Evolutionary conservation across 2,329 filamentous ascomycete genomes (phyloP).

Genomic region (Cordyceps pruinosa): DNA sequence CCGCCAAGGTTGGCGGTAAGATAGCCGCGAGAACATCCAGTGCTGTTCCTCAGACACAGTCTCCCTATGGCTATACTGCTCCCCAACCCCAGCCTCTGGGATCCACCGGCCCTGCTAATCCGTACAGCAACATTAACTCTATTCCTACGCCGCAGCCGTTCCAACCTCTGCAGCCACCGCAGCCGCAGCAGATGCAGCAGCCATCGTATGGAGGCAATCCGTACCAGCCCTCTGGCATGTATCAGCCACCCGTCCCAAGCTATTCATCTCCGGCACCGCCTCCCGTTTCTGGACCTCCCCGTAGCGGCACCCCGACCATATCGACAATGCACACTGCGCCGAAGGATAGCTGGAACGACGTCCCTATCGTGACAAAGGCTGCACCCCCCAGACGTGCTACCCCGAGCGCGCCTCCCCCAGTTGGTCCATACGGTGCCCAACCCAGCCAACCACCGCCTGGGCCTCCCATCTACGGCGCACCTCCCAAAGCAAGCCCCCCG

Average conservation of each 20-base stretch:
- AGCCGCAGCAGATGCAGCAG: conserved; percentile 21
- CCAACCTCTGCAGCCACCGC: conserved; percentile 19
- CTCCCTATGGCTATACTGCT: conserved; percentile 38
- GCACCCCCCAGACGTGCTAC: conserved; percentile 68
- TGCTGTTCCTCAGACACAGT: conserved; percentile 34
- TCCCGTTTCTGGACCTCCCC: conserved; percentile 35
- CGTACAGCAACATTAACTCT: conserved; percentile 18
- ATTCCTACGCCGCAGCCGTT: conserved; percentile 9
- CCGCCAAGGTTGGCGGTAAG: conserved; percentile 20
- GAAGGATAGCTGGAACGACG: conserved; percentile 87
- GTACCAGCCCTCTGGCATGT: conserved; percentile 39
- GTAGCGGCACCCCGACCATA: conserved; percentile 60
- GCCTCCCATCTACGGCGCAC: conserved; percentile 52
- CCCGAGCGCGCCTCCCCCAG: conserved; percentile 61
- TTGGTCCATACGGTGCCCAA: conserved; percentile 69
- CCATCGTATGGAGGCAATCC: conserved; percentile 27
- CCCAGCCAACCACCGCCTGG: conserved; percentile 45
- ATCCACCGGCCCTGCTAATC: conserved; percentile 23
- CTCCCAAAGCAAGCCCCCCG: conserved; percentile 61
- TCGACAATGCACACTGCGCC: conserved; percentile 60
- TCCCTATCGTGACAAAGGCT: conserved; percentile 74
- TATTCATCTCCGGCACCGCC: conserved; percentile 32
- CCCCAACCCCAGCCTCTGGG: conserved; percentile 32
- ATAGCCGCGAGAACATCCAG: conserved; percentile 26
- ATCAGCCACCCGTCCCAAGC: conserved; percentile 45